Conservation (phyloP, 1,284 basidiomycete species). For the Tausonia pullulans region DNA sequence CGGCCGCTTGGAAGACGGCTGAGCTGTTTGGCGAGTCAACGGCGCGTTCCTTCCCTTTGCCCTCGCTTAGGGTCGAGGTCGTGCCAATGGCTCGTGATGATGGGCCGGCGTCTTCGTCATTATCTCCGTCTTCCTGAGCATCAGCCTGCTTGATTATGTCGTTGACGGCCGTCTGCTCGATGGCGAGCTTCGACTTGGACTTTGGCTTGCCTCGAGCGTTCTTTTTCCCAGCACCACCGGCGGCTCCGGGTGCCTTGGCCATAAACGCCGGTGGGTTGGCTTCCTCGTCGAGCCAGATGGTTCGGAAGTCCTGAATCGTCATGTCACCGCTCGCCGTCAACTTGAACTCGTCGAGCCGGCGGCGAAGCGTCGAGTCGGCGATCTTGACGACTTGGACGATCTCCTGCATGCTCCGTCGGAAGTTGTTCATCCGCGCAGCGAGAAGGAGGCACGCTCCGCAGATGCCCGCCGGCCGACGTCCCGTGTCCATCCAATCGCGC, state of each 20-base stretch:
- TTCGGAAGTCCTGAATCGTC: constrained; percentile 83
- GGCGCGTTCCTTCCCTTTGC: constrained; percentile 26
- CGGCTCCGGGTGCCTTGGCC: too few relatives aligned
- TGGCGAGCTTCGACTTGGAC: constrained; percentile 19
- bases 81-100: not conserved
- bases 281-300: constrained; percentile 82
- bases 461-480: constrained; percentile 89
- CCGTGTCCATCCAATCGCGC: constrained; percentile 94
- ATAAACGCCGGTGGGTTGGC: constrained; percentile 71
- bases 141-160: constrained; percentile 22
- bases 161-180: constrained; percentile 21
- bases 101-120: not conserved
- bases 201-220: constrained; percentile 62
- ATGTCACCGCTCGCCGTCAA: constrained; percentile 73
- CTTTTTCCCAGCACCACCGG: constrained; percentile 33
- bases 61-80: constrained; percentile 8
- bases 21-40: constrained; percentile 1
- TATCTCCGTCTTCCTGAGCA: constrained; percentile 3
- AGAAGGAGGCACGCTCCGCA: constrained; percentile 92
- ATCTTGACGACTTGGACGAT: constrained; percentile 98
- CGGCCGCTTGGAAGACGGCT: constrained; percentile 34
- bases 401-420: constrained; percentile 81
- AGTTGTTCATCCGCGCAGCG: constrained; percentile 97
- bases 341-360: constrained; percentile 92
- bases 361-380: constrained; percentile 84